A percentile compares a stretch with the other conserved stretches of the same genome.
Conservation (phyloP, 306 rosid genomes). For the Cicer chorassanicum region DNA sequence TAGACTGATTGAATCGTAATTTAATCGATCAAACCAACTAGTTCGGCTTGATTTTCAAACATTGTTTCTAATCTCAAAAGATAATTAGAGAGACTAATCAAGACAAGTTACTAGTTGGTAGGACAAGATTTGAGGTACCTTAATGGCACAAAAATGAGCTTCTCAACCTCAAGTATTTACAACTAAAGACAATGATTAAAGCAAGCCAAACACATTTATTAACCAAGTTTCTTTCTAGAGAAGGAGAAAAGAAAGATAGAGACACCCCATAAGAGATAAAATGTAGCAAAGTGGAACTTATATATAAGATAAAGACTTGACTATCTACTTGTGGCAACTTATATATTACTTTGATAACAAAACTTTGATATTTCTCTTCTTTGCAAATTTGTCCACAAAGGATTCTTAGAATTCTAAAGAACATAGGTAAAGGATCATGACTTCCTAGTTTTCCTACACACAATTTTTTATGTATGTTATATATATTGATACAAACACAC, state of each 20-base stretch:
- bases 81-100: conserved; percentile 10
- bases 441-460: conserved; percentile 29
- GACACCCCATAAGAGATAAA: conserved; percentile 51
- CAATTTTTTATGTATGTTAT: conserved; percentile 1
- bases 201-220: conserved; percentile 51
- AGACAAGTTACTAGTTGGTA: conserved; percentile 49
- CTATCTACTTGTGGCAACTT: conserved; percentile 51
- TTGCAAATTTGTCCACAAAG: conserved; percentile 47
- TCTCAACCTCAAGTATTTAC: conserved; percentile 50
- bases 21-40: too few relatives aligned
- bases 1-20: too few relatives aligned
- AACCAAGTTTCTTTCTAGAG: conserved; percentile 55
- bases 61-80: too few relatives aligned
- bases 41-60: too few relatives aligned
- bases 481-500: conserved; percentile 7
- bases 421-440: conserved; percentile 50
- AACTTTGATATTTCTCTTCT: conserved; percentile 59
- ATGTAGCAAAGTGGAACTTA: conserved; percentile 46
- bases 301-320: conserved; percentile 57
- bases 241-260: conserved; percentile 55
- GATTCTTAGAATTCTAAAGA: conserved; percentile 40
- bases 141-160: conserved; percentile 39
- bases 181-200: conserved; percentile 41
- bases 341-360: conserved; percentile 60
- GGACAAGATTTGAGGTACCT: conserved; percentile 59